Percentiles rank a stretch among this genome's conserved stretches.
phyloP scores from a whole-genome alignment of 371 early-diverging fungal species.

The Mucor sp. region DNA sequence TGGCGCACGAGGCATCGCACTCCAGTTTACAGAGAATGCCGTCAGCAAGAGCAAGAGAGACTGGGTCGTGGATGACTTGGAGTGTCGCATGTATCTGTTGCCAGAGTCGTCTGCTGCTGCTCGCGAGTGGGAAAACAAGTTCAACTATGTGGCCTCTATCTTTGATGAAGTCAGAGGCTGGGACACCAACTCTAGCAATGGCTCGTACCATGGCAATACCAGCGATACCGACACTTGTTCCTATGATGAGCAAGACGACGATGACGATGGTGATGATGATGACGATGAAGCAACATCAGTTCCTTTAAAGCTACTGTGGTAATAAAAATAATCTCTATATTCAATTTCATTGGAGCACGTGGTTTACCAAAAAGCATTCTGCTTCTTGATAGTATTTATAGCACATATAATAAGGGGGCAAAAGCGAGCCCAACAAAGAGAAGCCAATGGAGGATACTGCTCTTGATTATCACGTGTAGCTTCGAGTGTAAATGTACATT shows the following conservation, averaged over 20 bases:
- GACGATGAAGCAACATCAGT: conserved; percentile 5
- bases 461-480: conserved; percentile 2
- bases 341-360: conserved; percentile 9
- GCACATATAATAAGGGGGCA: not conserved
- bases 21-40: conserved; percentile 28
- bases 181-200: not conserved
- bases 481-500: not conserved
- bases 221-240: not conserved
- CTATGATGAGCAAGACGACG: not conserved
- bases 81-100: conserved; percentile 32
- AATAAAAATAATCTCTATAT: not conserved
- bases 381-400: too few relatives aligned
- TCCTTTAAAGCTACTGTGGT: conserved; percentile 30
- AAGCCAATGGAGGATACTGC: not conserved
- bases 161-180: conserved; percentile 27
- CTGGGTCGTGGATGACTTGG: conserved; percentile 13
- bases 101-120: conserved; percentile 25
- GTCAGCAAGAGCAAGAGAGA: conserved; percentile 11
- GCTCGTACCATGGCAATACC: not conserved
- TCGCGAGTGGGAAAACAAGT: conserved; percentile 28
- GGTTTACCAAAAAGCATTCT: not conserved
- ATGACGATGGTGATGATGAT: not conserved
- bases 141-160: conserved; percentile 31
- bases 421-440: too few relatives aligned
- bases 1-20: conserved; percentile 27